Conservation (phyloP, 2,329 filamentous ascomycete genomes). For the Ramularia endophylla region DNA sequence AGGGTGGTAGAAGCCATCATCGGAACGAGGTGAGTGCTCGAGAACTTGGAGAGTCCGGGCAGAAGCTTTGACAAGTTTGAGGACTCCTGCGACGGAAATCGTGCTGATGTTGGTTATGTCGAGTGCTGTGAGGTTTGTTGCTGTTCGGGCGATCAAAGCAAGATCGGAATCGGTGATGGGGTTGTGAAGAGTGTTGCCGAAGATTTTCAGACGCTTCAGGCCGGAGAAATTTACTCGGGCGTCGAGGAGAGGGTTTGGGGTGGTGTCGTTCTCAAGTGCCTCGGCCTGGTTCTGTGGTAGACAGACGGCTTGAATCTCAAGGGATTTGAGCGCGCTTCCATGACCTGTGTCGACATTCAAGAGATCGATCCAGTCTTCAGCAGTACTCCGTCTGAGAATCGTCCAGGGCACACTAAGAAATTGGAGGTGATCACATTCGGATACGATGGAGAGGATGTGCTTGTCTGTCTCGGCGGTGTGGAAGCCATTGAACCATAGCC, state of each 20-base stretch:
- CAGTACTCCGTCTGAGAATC: slow-evolving; percentile 43
- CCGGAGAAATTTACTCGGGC: slow-evolving; percentile 42
- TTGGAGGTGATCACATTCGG: slow-evolving; percentile 42
- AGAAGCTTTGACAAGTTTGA: slow-evolving; percentile 47
- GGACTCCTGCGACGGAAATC: slow-evolving; percentile 48
- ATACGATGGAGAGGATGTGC: slow-evolving; percentile 44
- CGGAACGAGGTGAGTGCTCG: slow-evolving; percentile 49
- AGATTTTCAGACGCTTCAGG: slow-evolving; percentile 48
- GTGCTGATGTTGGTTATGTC: slow-evolving; percentile 50
- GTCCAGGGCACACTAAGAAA: slow-evolving; percentile 50
- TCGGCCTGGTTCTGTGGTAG: slow-evolving; percentile 42
- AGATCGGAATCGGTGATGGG: slow-evolving; percentile 48
- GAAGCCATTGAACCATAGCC: slow-evolving; percentile 52
- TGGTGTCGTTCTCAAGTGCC: slow-evolving; percentile 34
- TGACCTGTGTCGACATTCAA: slow-evolving; percentile 36
- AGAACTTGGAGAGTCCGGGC: slow-evolving; percentile 44
- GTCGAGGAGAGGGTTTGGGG: slow-evolving; percentile 36
- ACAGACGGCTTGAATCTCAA: slow-evolving; percentile 48
- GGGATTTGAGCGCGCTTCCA: slow-evolving; percentile 41
- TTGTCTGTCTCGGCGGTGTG: slow-evolving; percentile 46
- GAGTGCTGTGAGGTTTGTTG: slow-evolving; percentile 47
- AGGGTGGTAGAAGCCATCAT: slow-evolving; percentile 48
- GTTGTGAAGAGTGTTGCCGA: slow-evolving; percentile 49
- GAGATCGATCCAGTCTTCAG: slow-evolving; percentile 44
- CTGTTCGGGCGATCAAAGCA: slow-evolving; percentile 45